Evolutionary conservation across 2,329 filamentous ascomycete genomes (phyloP).

Genomic region (Aspergillus pseudonomiae): DNA sequence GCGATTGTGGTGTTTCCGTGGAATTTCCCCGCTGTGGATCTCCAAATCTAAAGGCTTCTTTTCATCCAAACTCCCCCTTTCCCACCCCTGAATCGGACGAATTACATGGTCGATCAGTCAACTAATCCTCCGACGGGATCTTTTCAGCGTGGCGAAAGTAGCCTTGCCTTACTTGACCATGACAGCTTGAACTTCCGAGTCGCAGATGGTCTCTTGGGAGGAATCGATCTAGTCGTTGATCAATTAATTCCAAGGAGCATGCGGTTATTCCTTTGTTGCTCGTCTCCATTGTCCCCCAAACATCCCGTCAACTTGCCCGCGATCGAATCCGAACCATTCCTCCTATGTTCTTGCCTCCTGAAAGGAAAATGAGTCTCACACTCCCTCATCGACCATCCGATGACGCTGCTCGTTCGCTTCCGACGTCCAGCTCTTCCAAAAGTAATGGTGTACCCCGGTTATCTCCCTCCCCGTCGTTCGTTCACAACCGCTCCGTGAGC

Average conservation of each 20-base stretch:
- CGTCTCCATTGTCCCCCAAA: not conserved
- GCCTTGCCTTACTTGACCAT: not conserved
- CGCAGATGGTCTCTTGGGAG: not conserved
- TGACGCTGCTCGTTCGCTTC: slow-evolving; percentile 54
- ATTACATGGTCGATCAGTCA: slow-evolving; percentile 9
- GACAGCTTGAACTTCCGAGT: not conserved
- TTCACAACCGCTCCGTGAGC: slow-evolving; percentile 55
- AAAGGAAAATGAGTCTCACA: slow-evolving; percentile 37
- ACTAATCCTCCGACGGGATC: slow-evolving; percentile 5
- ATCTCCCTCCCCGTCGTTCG: slow-evolving; percentile 64
- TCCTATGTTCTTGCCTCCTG: not conserved
- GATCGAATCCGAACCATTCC: slow-evolving; percentile 6
- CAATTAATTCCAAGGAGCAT: slow-evolving; percentile 2
- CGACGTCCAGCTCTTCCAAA: slow-evolving; percentile 38
- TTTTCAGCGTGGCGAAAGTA: not conserved
- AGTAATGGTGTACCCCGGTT: slow-evolving; percentile 56
- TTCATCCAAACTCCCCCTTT: slow-evolving; percentile 19
- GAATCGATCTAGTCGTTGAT: not conserved
- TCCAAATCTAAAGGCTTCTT: slow-evolving; percentile 7
- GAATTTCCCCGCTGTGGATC: slow-evolving; percentile 33
- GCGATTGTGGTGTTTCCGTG: slow-evolving; percentile 18
- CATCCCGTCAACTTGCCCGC: not conserved
- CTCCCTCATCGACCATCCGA: slow-evolving; percentile 46
- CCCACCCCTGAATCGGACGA: slow-evolving; percentile 27
- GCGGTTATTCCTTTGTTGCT: not conserved